Base-by-base conservation (phyloP, 2,329 filamentous ascomycete species). In the Sporothrix pseudoabietina region DNA sequence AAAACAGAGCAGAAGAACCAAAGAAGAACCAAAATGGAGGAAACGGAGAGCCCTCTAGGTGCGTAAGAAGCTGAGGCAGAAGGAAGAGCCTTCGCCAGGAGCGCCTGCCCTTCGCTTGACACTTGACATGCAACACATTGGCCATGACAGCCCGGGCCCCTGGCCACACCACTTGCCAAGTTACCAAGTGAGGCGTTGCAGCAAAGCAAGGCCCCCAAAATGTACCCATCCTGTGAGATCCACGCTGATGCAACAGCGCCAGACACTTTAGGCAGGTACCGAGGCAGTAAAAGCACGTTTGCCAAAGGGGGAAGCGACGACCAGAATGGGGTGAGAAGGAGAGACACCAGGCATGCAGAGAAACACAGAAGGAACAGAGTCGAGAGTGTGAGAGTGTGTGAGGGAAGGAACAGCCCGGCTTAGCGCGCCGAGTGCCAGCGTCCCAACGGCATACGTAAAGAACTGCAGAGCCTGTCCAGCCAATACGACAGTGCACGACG, bases 241-340 rank as follows among this genome's bases (percentile, higher is more conserved):
- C 66, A 69, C 66, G 69, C 55, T 61, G 69, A 71, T 71, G 69
- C 69, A 71, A 65, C 69, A 63, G 55, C 69, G 30, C 69, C 69
- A 71, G 19, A 71, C 55, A 63, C 52, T 65, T 71, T 71, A 71
- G 69, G 69, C 69, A 71, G 69, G 69, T 71, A 41, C 52, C n/a
- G 35, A 47, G 39, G 61, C 61, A 65, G 61, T 5, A 44, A 16
- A 65, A 52, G 44, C 63, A 49, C 63, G 14, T 49, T 32, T 32
- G n/a, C 66, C 30, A 22, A 52, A 26, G 39, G 44, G 22, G 41
- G 41, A 32, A 32, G 26, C 65, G 32, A 14, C 8, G 32, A 39
- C 32, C 10, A 26, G 39, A 30, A 14, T 22, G 47, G 16, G 16
- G 47, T 55, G 66, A 55, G 35, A 54, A 9, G 19, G 32, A 30